Base-by-base conservation (phyloP, 331 rosid species). In the Saraca asoca region DNA sequence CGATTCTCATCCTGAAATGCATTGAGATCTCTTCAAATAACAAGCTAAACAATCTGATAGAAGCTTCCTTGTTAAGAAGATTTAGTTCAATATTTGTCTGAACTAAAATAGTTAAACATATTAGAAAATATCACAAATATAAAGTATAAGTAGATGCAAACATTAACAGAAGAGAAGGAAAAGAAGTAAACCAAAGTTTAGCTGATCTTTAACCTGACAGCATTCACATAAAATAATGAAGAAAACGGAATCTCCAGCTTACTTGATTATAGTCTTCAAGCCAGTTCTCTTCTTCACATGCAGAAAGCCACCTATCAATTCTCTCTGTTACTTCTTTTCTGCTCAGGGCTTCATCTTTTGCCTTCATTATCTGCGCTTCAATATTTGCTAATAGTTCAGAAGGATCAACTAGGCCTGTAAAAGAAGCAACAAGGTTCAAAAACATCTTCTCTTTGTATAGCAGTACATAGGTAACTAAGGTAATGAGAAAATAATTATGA, bases 241-340 rank as follows among this genome's bases (percentile, higher is more conserved):
- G 7, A 61, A 16, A 49, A 60, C 20, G 7, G 42, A 75, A 48
- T 51, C 64, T 59, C n/a, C 9, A 34, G 68, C 96, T 82, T 83
- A 93, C 98, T 75, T 75, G 91, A 80, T 78, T 93, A 62, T 90
- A 93, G 71, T 88, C 90, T 41, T 90, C 97, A 1, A 94, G 96
- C 98, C 98, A 94, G 63, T 90, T 88, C 80, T 94, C 98, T 85
- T 94, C 98, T 72, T 94, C 98, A 66, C 97, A 94, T 0, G 95
- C 96, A 76, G 76, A 82, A 68, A 94, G 88, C 98, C 97, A 90
- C 62, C 90, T 85, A 51, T 94, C 97, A 44, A 94, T 87, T 76
- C 90, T 78, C 73, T 90, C 98, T 56, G 79, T 88, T 68, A 94
- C 82, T 16, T 94, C 98, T 78, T 83, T 94, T 67, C 98, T 80